phyloP scores from a whole-genome alignment of 2,329 filamentous ascomycete genomes.

The Cadophora sp. region DNA sequence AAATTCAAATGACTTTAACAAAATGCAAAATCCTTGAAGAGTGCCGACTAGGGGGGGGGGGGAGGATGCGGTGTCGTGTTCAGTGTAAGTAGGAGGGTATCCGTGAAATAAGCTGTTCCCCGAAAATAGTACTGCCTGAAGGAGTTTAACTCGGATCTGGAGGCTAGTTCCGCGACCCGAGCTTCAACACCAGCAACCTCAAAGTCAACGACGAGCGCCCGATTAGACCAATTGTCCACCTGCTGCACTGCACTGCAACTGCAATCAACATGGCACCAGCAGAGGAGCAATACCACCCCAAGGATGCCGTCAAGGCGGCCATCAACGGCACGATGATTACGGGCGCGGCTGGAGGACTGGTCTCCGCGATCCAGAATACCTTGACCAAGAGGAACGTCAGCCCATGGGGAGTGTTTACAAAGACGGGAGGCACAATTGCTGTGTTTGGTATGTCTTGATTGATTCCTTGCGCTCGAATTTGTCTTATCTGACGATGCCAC shows the following conservation, averaged over 20 bases:
- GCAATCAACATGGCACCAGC: conserved; percentile 57
- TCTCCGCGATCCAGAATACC: conserved; percentile 85
- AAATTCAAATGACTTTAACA: too few species aligned
- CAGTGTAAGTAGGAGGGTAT: background rate
- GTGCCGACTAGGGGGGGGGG: too few species aligned
- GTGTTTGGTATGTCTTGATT: conserved; percentile 41
- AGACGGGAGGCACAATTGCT: conserved; percentile 76
- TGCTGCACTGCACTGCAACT: conserved; percentile 18
- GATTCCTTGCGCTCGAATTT: background rate
- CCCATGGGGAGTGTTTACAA: conserved; percentile 79
- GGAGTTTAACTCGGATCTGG: conserved; percentile 2
- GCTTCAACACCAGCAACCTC: conserved; percentile 32
- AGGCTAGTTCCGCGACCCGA: conserved; percentile 17
- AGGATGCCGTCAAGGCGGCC: conserved; percentile 75
- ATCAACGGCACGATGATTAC: conserved; percentile 70
- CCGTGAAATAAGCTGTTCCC: background rate
- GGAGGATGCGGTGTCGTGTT: too few species aligned
- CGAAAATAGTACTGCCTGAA: conserved; percentile 10
- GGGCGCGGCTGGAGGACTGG: conserved; percentile 71
- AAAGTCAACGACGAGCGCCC: conserved; percentile 32
- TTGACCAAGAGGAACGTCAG: conserved; percentile 84
- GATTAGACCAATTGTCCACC: conserved; percentile 25
- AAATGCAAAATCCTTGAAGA: too few species aligned
- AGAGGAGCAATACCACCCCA: conserved; percentile 68
- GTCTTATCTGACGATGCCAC: conserved; percentile 15